phyloP scores from a whole-genome alignment of 2,329 filamentous ascomycete species.

The Aspergillus amoenus region DNA sequence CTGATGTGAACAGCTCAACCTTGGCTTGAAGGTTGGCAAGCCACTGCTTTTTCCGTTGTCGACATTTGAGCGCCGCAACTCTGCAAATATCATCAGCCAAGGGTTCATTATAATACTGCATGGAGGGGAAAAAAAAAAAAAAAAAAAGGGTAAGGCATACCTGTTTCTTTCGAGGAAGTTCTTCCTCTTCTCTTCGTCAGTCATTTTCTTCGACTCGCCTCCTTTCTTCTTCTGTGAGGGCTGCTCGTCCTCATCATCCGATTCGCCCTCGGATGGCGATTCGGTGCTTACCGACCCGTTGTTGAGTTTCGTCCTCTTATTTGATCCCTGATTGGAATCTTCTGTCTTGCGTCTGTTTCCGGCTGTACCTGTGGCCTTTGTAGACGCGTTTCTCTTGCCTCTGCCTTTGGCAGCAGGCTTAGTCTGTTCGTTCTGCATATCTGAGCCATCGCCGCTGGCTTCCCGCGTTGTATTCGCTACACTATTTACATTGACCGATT shows the following conservation, averaged over 20 bases:
- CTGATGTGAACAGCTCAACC: conserved; percentile 86
- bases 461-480: conserved; percentile 64
- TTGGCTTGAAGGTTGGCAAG: conserved; percentile 90
- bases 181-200: conserved; percentile 96
- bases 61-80: conserved; percentile 93
- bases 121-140: neutral
- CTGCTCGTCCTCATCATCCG: conserved; percentile 51
- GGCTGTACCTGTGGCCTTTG: conserved; percentile 46
- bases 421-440: conserved; percentile 67
- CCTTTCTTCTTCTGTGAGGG: conserved; percentile 49
- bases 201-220: conserved; percentile 75
- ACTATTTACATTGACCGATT: conserved; percentile 43
- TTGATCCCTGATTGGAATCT: conserved; percentile 67
- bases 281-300: conserved; percentile 42
- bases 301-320: conserved; percentile 71
- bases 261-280: conserved; percentile 48
- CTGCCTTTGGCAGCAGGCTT: conserved; percentile 66
- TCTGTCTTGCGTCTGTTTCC: conserved; percentile 78
- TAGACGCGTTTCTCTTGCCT: conserved; percentile 63
- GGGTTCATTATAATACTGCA: neutral
- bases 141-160: conserved; percentile 53
- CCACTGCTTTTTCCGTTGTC: conserved; percentile 99
- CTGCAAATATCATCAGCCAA: conserved; percentile 52
- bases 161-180: conserved; percentile 96
- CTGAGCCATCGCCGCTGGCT: conserved; percentile 67